Evolutionary conservation across 129 eudicot genomes (phyloP), one percentile per base, ranked within the genome.

Genomic region (Flaveria trinervia): DNA sequence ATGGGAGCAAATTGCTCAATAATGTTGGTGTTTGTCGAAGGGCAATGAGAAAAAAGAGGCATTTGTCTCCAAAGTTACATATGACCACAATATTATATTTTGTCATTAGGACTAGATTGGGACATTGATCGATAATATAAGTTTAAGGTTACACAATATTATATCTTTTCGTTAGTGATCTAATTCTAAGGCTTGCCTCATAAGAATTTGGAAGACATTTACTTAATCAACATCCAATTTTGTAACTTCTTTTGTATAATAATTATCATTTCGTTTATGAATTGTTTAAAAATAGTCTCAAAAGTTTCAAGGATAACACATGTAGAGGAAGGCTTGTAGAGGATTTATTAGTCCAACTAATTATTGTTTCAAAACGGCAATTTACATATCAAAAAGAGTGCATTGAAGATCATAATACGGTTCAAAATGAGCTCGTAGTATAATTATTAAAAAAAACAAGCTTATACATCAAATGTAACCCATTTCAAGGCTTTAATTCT

Each of bases 11-110:
- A 68, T 43, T 33, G 52, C 55, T 8, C 54, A 68, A 11, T 43
- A 30, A 68, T 11, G 33, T 43, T 44, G 72, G 71, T 41, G 71
- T 67, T 67, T 39, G 50, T 45, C 23, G 14, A 41, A 45, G 16
- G 71, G 71, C 52, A 67, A 39, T 49, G 25, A 36, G 71, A 20
- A 43, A 66, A 11, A 5, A 14, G n/a, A 13, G 49, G 48, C 28
- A 33, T 14, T 10, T 68, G 54, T 43, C 54, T 68, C 72, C 71
- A 2, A 17, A 36, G 71, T 66, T 41, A 68, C 28, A 20, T 43
- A 17, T 68, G 52, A 43, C 17, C 16, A 17, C 26, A 43, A 26
- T 64, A 64, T 7, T 64, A 64, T 25, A n/a, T 52, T 1, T 52
- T 52, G 0, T 52, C 59, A 52, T 52, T 52, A 50, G 55, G 11